Conservation (phyloP, 1,139 yeast species). For the Hyphopichia pseudoburtonii region DNA sequence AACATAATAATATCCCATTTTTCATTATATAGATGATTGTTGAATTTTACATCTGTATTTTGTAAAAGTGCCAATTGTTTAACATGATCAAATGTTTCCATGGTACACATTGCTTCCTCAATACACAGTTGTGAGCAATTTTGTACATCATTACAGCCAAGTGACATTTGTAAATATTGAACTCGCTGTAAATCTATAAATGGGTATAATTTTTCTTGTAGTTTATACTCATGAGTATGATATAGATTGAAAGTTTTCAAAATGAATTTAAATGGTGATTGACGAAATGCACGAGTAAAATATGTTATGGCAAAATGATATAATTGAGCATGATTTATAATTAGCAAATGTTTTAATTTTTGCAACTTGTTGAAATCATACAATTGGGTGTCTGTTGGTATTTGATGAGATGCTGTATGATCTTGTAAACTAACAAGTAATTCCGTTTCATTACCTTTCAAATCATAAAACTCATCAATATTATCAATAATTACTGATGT, state of each 20-base stretch:
- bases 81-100: conserved; percentile 23
- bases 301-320: conserved; percentile 15
- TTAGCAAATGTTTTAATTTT: conserved; percentile 10
- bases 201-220: conserved; percentile 3
- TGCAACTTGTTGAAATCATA: conserved; percentile 1
- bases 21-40: conserved; percentile 54
- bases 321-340: conserved; percentile 11
- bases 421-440: conserved; percentile 5
- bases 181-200: conserved; percentile 8
- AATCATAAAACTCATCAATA: background rate
- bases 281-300: conserved; percentile 5
- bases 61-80: conserved; percentile 48
- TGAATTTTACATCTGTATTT: conserved; percentile 29
- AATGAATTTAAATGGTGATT: conserved; percentile 3
- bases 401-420: no score
- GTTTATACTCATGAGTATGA: conserved; percentile 5
- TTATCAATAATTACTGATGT: conserved; percentile 13
- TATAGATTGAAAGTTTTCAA: conserved; percentile 4
- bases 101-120: conserved; percentile 29
- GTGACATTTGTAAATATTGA: conserved; percentile 24
- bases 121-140: conserved; percentile 45
- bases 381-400: background rate
- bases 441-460: conserved; percentile 3
- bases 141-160: conserved; percentile 36
- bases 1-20: conserved; percentile 54